Base-by-base conservation (phyloP, 1,284 basidiomycete genomes). In the Cryptococcus deneoformans region DNA sequence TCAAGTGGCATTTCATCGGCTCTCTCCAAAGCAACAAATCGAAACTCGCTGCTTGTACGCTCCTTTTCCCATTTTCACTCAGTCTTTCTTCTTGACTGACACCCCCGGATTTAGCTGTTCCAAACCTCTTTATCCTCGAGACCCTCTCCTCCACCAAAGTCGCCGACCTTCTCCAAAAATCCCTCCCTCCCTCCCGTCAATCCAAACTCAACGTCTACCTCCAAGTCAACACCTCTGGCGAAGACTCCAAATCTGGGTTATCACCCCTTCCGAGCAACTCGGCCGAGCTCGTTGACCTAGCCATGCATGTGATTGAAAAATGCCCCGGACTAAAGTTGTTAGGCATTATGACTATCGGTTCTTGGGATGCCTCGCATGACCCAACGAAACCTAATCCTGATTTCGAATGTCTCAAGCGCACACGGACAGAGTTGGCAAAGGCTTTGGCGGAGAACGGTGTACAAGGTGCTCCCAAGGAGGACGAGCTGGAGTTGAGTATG, bases 1-100 rank as follows among this genome's bases (percentile, higher is more conserved):
- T 96, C 67, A 82, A 87, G 62, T 99, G 96, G 96, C 95, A 98
- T 78, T 98, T 97, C 74, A 95, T 99, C 65, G 95, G 95, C 6
- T 85, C 87, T 1, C 79, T 99, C 34, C 95, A 99, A 75, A 92
- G 90, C 40, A 99, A 98, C 80, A 99, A 99, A 77, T 86, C 88
- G 47, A 99, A 96, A 78, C 79, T 83, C 16, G 82, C 96, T n/a
- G 92, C 93, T 14, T 80, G 92, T 92, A 63, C 63, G 86, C 69
- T 29, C 39, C 6, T 24, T 3, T 24, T 3, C 49, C 11, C 47
- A 44, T 52, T 47, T 29, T 29, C 29, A 29, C 29, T 29, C 29
- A 29, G 29, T 29, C 29, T 29, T 29, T 29, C 29, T 29, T 29
- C 29, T 4, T 4, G 10, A 35, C 45, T 39, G 20, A 12, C 51